A percentile compares a stretch with the other conserved stretches of the same genome.
These are phyloP conservation scores for Colletotrichum tamarilloi DNA, from an alignment of 2,329 filamentous ascomycete genomes.

Conservation along the genomic window DNA sequence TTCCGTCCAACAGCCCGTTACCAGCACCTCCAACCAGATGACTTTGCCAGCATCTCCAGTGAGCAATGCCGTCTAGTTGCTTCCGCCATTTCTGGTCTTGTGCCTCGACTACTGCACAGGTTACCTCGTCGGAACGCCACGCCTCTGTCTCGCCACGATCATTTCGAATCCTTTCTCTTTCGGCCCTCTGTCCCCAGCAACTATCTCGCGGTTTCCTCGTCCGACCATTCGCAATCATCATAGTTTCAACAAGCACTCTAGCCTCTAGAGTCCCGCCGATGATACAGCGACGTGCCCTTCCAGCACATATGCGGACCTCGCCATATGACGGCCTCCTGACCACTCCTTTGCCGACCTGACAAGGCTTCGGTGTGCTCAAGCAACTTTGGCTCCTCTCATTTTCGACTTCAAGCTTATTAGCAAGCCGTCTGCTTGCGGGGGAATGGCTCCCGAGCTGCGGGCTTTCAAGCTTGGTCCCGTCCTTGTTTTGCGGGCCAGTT, in stretches of 20 bases:
- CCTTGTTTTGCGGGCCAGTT: slow-evolving; percentile 30
- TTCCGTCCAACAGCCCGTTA: background rate
- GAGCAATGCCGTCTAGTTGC: background rate
- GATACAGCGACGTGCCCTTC: background rate
- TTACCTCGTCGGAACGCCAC: background rate
- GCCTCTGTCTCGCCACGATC: slow-evolving; percentile 9
- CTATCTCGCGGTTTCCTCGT: background rate
- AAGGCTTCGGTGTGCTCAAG: background rate
- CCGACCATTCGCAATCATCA: background rate
- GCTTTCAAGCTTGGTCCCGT: background rate
- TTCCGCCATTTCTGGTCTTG: background rate
- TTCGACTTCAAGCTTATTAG: background rate
- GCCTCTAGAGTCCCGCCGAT: slow-evolving; percentile 13
- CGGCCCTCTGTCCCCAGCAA: background rate
- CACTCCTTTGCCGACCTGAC: background rate
- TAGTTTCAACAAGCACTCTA: background rate
- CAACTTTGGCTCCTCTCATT: background rate
- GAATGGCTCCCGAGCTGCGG: slow-evolving; percentile 25
- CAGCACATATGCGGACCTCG: background rate
- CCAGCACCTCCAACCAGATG: background rate
- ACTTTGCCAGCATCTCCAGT: background rate
- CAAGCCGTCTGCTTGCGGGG: slow-evolving; percentile 9
- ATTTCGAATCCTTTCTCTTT: slow-evolving; percentile 1
- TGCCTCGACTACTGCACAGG: slow-evolving; percentile 21
- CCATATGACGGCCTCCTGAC: background rate